Conservation (phyloP, 2,329 filamentous ascomycete genomes). For the Neofusicoccum sp. region DNA sequence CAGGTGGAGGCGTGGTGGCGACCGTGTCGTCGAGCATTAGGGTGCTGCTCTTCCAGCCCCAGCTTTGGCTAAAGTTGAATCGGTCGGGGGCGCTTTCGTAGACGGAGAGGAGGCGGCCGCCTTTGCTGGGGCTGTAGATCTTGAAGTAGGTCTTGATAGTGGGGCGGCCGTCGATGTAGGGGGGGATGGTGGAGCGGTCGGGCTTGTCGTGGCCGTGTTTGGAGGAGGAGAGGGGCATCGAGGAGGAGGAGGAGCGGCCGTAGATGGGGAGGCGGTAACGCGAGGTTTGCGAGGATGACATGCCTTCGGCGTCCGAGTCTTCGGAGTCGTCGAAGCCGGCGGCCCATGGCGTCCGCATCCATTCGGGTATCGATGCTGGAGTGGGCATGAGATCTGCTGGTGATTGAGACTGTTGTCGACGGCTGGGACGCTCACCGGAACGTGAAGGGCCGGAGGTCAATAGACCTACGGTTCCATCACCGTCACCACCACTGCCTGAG, state of each 20-base stretch:
- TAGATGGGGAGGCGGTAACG: not conserved
- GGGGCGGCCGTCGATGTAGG: constrained; percentile 54
- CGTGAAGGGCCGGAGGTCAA: constrained; percentile 23
- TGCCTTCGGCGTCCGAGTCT: not conserved
- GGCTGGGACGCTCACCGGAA: constrained; percentile 1
- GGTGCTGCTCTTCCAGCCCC: constrained; percentile 62
- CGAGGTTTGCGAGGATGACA: not conserved
- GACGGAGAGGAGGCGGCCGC: constrained; percentile 58
- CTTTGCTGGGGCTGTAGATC: constrained; percentile 59
- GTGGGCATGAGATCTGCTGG: not conserved
- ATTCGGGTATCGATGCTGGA: not conserved
- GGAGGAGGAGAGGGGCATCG: not conserved
- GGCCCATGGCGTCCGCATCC: constrained; percentile 3
- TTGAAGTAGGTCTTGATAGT: constrained; percentile 63
- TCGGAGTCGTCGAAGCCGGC: not conserved
- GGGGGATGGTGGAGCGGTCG: constrained; percentile 40
- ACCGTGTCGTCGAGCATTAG: constrained; percentile 52
- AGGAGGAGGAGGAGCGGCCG: not conserved
- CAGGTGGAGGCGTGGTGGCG: not conserved
- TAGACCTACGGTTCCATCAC: constrained; percentile 29
- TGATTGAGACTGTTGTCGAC: not conserved
- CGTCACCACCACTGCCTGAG: constrained; percentile 46
- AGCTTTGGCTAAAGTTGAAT: constrained; percentile 61
- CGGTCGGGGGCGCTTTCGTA: constrained; percentile 58
- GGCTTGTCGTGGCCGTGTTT: constrained; percentile 2